These are phyloP conservation scores for Yarrowia deformans DNA, from an alignment of 805 yeast species.

Conservation along the genomic window DNA sequence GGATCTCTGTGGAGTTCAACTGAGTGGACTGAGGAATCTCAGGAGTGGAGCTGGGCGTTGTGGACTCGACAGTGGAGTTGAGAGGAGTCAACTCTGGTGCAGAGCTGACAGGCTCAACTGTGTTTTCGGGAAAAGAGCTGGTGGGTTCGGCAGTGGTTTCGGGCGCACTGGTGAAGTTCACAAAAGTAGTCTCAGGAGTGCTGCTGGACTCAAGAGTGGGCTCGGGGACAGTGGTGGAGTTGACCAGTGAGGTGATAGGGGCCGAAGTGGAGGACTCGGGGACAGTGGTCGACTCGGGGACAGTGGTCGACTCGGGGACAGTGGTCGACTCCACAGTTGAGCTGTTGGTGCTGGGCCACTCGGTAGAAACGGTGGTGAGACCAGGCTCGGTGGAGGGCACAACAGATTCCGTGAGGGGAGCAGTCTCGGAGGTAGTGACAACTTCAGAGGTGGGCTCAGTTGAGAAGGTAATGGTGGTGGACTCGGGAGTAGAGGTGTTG, in stretches of 20 bases:
- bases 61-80: background rate
- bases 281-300: background rate
- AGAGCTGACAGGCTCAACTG: background rate
- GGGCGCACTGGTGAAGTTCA: background rate
- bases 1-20: background rate
- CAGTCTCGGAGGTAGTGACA: background rate
- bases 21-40: background rate
- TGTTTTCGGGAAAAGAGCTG: background rate
- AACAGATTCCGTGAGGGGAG: background rate
- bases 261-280: too few relatives aligned
- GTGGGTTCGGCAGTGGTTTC: background rate
- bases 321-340: constrained; percentile 1
- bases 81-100: background rate
- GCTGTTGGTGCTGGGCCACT: background rate
- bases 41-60: background rate
- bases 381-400: constrained; percentile 13
- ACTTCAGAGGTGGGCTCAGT: constrained; percentile 10
- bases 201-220: background rate
- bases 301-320: background rate
- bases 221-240: constrained; percentile 11
- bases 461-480: background rate
- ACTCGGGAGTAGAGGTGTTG: background rate
- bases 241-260: background rate
- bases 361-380: constrained; percentile 4
- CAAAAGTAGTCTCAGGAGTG: background rate